Base-by-base conservation (phyloP, 148 eudicot genomes). In the Persicaria maculosa region DNA sequence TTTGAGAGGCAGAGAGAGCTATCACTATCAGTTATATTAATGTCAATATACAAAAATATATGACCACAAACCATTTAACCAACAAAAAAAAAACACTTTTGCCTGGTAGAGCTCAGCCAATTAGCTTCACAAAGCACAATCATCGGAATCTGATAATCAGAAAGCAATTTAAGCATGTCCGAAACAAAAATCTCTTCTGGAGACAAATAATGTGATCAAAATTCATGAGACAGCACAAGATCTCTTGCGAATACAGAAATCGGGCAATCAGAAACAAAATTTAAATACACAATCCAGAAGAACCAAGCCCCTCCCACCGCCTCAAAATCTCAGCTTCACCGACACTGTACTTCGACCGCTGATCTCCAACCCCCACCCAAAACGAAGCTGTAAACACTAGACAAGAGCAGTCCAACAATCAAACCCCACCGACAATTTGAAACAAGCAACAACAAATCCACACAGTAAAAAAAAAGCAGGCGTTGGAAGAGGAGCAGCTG, bases 311-410 rank as follows among this genome's bases (percentile, higher is more conserved):
- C 43, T 59, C 61, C 14, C 11, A 59, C 12, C 40, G 25, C 43
- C 65, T 7, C 5, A 31, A 22, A 55, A 55, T 22, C 61, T 57
- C 7, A 62, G 68, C 65, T 62, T 31, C 68, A 6, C 68, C 44
- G 7, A 62, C 44, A 62, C 7, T 62, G 31, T 25, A 25, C 68
- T 11, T 62, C n/a, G 16, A 62, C 44, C 44, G 22, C 43, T 31
- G 16, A 62, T 62, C 40, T 25, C 44, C 44, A 31, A 62, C 16
- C 68, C 62, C 62, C 6, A 19, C 40, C 36, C 40, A 5, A 22
- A 58, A 19, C 65, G 58, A 53, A 58, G 65, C 22, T 22, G 65
- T 22, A 62, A 62, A 62, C 45, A 44, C 68, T 62, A 62, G 68
- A 62, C 5, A 62, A 31, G 68, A 58, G 40, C 11, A n/a, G 61